Evolutionary conservation across 345 rosid genomes (phyloP).

Genomic region (Brassica incana): DNA sequence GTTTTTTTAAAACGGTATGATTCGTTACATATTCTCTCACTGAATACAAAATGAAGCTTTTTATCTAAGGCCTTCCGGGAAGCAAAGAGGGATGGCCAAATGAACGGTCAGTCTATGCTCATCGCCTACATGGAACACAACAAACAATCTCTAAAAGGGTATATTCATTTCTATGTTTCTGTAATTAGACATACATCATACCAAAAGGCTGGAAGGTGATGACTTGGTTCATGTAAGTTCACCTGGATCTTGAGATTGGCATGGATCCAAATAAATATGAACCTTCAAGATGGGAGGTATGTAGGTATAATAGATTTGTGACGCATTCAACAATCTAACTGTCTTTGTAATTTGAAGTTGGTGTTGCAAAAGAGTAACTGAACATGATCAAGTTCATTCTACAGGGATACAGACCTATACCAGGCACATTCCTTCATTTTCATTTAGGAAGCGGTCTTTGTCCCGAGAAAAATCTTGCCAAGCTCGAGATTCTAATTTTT

Average conservation of each 20-base stretch:
- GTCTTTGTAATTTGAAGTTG: background rate
- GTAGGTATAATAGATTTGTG: conserved; percentile 19
- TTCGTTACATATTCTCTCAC: background rate
- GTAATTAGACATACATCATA: conserved; percentile 57
- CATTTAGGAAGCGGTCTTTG: conserved; percentile 78
- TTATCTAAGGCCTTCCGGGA: conserved; percentile 67
- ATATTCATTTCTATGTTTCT: background rate
- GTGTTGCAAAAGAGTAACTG: background rate
- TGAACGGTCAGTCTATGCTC: conserved; percentile 52
- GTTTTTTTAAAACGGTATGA: too few species aligned
- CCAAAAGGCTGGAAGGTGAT: conserved; percentile 86
- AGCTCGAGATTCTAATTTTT: conserved; percentile 70
- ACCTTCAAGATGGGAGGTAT: conserved; percentile 90
- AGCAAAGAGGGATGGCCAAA: conserved; percentile 55
- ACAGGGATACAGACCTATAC: conserved; percentile 56
- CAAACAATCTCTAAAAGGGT: background rate
- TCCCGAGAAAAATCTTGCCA: conserved; percentile 87
- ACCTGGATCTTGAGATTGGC: conserved; percentile 60
- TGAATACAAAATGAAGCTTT: background rate
- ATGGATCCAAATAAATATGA: conserved; percentile 62
- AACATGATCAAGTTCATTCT: background rate
- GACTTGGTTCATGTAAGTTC: conserved; percentile 75
- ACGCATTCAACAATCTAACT: background rate
- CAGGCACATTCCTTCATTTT: conserved; percentile 76
- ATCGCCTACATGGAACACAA: background rate